Evolutionary conservation across 23 red algal genomes (phyloP).

Genomic region (Agarophyton chilense): DNA sequence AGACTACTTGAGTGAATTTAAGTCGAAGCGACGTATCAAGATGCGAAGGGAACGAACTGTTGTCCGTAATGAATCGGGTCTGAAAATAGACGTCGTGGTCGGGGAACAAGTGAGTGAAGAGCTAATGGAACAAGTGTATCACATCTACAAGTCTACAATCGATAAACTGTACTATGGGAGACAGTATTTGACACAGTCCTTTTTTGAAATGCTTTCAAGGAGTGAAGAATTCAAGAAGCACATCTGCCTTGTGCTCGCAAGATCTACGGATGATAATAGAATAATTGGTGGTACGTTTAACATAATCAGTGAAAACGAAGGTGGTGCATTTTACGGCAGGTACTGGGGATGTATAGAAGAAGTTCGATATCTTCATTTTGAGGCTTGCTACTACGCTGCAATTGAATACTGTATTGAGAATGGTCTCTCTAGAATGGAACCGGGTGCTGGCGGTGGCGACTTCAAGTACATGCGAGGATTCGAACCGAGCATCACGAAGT

Average conservation of each 20-base stretch:
- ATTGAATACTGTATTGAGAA: conserved; percentile 81
- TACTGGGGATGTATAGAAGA: conserved; percentile 92
- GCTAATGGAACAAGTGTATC: conserved; percentile 67
- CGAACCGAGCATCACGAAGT: conserved; percentile 65
- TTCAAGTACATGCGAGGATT: conserved; percentile 91
- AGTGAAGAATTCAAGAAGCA: conserved; percentile 48
- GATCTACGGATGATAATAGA: not conserved
- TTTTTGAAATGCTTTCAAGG: conserved; percentile 65
- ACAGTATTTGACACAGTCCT: conserved; percentile 73
- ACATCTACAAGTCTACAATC: conserved; percentile 78
- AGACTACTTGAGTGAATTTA: conserved; percentile 80
- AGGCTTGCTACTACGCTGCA: conserved; percentile 87
- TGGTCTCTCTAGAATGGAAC: conserved; percentile 77
- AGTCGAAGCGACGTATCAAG: conserved; percentile 82
- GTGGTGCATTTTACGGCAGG: conserved; percentile 81
- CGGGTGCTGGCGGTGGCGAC: conserved; percentile 91
- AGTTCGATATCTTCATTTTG: conserved; percentile 86
- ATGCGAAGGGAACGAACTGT: conserved; percentile 76
- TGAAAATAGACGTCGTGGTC: conserved; percentile 61
- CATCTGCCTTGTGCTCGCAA: conserved; percentile 57
- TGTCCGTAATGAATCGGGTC: conserved; percentile 71
- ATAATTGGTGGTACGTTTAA: conserved; percentile 69
- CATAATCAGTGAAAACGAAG: conserved; percentile 28
- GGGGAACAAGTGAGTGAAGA: conserved; percentile 54
- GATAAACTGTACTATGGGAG: conserved; percentile 78